phyloP scores from a whole-genome alignment of 2,329 filamentous ascomycete genomes.

The Aspergillus melleus region DNA sequence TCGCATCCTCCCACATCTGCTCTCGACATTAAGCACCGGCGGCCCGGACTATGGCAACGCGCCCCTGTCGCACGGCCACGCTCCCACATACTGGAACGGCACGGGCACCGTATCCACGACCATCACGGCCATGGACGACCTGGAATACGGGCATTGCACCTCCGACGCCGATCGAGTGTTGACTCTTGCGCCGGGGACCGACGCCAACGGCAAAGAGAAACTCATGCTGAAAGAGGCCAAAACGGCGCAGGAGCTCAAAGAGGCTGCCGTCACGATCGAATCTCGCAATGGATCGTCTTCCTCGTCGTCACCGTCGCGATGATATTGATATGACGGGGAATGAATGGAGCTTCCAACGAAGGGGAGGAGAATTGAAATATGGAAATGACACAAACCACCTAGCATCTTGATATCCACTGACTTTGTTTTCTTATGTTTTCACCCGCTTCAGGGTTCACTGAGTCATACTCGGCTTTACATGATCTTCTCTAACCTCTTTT shows the following conservation, averaged over 20 bases:
- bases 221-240: conserved; percentile 19
- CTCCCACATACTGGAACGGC: conserved; percentile 29
- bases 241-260: conserved; percentile 6
- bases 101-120: conserved; percentile 26
- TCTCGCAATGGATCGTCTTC: conserved; percentile 1
- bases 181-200: conserved; percentile 17
- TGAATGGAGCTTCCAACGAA: neutral
- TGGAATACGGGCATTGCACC: conserved; percentile 24
- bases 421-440: neutral
- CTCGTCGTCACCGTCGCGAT: neutral
- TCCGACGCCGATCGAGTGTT: conserved; percentile 26
- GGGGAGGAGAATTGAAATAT: no score
- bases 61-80: conserved; percentile 15
- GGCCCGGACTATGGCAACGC: conserved; percentile 14
- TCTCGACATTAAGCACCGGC: conserved; percentile 24
- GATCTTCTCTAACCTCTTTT: neutral
- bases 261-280: neutral
- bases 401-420: neutral
- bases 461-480: neutral
- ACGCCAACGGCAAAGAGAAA: conserved; percentile 12
- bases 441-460: neutral
- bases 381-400: neutral
- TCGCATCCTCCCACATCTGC: conserved; percentile 29
- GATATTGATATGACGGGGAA: neutral
- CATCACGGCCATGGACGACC: conserved; percentile 28